phyloP scores from a whole-genome alignment of 495 filamentous ascomycete species.

The Penicillium bovifimosum region DNA sequence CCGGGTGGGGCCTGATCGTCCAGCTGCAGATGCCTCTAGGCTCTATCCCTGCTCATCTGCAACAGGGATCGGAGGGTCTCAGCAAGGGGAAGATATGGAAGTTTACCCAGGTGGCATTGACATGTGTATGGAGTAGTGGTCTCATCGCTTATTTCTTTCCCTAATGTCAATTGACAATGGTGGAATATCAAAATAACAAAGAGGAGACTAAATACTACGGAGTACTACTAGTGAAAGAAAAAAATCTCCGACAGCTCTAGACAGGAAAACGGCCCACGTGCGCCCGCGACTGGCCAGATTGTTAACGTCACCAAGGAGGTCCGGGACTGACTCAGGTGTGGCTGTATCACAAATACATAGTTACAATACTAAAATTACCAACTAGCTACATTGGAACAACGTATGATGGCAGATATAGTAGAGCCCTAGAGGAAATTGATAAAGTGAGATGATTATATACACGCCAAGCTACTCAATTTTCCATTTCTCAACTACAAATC shows the following conservation, averaged over 20 bases:
- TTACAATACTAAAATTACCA: neutral
- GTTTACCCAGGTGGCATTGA: neutral
- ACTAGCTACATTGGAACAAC: neutral
- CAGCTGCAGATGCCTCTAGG: neutral
- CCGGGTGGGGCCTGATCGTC: neutral
- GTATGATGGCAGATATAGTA: neutral
- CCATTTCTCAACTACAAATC: neutral
- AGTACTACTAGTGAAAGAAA: neutral
- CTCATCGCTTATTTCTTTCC: too few relatives aligned
- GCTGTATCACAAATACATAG: neutral
- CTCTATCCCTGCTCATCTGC: neutral
- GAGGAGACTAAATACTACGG: neutral
- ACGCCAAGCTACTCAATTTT: neutral
- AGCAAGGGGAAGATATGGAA: neutral
- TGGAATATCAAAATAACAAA: too few relatives aligned
- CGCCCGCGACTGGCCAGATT: conserved; percentile 3
- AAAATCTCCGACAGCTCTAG: too few relatives aligned
- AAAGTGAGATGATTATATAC: too few relatives aligned
- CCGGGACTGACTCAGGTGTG: neutral
- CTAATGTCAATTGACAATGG: too few relatives aligned
- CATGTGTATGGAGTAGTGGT: neutral
- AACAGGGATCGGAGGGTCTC: neutral
- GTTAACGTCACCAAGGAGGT: neutral
- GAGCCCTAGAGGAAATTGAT: neutral
- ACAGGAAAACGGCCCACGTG: conserved; percentile 3